phyloP scores from a whole-genome alignment of 2,329 filamentous ascomycete genomes.

The Aureobasidium sp. region DNA sequence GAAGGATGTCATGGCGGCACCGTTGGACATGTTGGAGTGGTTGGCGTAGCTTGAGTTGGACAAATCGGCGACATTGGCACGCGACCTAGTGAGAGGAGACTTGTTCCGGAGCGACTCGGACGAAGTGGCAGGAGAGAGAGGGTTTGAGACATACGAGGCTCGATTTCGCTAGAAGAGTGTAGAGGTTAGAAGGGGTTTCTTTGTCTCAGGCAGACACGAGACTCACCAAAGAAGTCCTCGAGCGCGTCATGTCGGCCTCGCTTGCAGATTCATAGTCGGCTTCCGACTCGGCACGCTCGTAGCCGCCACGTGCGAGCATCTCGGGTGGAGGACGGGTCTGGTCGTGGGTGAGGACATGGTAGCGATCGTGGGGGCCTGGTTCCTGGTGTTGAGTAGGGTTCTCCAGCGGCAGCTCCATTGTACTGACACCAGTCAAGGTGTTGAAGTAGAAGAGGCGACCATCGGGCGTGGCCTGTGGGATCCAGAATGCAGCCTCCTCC shows the following conservation, averaged over 20 bases:
- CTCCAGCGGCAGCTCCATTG: constrained; percentile 89
- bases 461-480: constrained; percentile 91
- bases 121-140: constrained; percentile 77
- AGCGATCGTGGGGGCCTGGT: constrained; percentile 78
- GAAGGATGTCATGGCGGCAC: constrained; percentile 50
- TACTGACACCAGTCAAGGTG: constrained; percentile 90
- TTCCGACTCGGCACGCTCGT: constrained; percentile 69
- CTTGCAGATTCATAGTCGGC: constrained; percentile 84
- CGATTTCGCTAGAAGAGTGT: constrained; percentile 48
- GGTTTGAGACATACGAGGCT: constrained; percentile 59
- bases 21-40: constrained; percentile 36
- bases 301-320: constrained; percentile 80
- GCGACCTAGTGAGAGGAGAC: constrained; percentile 53
- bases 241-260: constrained; percentile 68
- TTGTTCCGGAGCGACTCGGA: constrained; percentile 80
- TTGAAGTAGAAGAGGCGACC: constrained; percentile 97
- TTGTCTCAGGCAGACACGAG: constrained; percentile 20
- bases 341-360: constrained; percentile 81
- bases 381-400: constrained; percentile 76
- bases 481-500: constrained; percentile 94
- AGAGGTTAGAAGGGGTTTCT: constrained; percentile 1
- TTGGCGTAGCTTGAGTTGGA: constrained; percentile 45
- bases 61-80: constrained; percentile 44
- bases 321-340: constrained; percentile 85
- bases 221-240: constrained; percentile 62